Conservation (phyloP, 495 filamentous ascomycete genomes). For the Annulohypoxylon bovei region DNA sequence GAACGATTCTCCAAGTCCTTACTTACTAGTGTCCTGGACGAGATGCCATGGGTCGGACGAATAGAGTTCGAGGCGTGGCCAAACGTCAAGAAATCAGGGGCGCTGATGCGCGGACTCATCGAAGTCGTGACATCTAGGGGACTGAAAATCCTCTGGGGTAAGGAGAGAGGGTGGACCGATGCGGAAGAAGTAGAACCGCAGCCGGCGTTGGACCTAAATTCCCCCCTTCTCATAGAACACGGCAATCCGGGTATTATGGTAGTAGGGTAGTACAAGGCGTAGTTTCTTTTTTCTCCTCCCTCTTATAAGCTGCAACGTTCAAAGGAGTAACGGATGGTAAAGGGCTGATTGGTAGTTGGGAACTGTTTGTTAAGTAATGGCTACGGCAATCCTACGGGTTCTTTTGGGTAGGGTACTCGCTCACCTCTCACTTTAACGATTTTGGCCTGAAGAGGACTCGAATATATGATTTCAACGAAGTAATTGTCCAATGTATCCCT, state of each 20-base stretch:
- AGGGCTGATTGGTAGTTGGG: not conserved
- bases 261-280: constrained; percentile 19
- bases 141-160: constrained; percentile 73
- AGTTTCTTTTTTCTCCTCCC: not conserved
- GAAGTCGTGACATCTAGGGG: constrained; percentile 60
- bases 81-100: constrained; percentile 73
- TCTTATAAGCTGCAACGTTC: constrained; percentile 5
- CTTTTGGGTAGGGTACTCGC: constrained; percentile 4
- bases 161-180: constrained; percentile 72
- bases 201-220: constrained; percentile 35
- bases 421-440: constrained; percentile 20
- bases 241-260: constrained; percentile 38
- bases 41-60: constrained; percentile 66
- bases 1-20: constrained; percentile 73
- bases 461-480: not conserved
- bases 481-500: not conserved
- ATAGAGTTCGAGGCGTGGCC: constrained; percentile 82
- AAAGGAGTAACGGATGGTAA: not conserved
- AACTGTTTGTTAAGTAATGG: constrained; percentile 21
- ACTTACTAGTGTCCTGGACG: constrained; percentile 65
- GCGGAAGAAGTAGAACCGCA: constrained; percentile 48
- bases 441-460: not conserved
- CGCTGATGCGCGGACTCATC: constrained; percentile 75
- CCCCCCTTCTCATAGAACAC: constrained; percentile 37
- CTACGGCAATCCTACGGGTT: not conserved